Percentiles rank a stretch among this genome's conserved stretches.
These are phyloP conservation scores for Pyricularia sp. DNA, from an alignment of 2,329 filamentous ascomycete genomes.

Conservation along the genomic window DNA sequence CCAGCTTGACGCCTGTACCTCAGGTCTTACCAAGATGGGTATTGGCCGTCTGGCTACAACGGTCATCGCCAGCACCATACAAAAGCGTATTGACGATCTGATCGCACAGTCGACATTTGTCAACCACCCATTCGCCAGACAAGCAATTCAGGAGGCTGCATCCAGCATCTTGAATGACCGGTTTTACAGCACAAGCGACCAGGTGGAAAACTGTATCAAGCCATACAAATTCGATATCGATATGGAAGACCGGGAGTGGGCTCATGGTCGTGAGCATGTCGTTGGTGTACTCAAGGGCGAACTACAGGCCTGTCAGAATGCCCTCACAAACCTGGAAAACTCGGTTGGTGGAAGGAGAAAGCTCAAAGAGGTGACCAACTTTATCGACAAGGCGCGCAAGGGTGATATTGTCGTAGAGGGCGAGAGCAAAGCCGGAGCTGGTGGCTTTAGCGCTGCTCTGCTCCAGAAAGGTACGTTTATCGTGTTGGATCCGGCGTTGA, in stretches of 20 bases:
- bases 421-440: constrained; percentile 73
- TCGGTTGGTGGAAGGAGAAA: constrained; percentile 74
- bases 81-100: constrained; percentile 71
- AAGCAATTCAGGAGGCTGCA: constrained; percentile 87
- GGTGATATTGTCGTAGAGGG: constrained; percentile 81
- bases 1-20: constrained; percentile 86
- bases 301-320: constrained; percentile 71
- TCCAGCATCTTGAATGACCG: constrained; percentile 85
- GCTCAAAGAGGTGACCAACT: constrained; percentile 78
- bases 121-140: constrained; percentile 81
- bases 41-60: constrained; percentile 88
- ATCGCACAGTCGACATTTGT: constrained; percentile 76
- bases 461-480: constrained; percentile 62
- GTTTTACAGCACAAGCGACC: constrained; percentile 94
- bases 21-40: constrained; percentile 84
- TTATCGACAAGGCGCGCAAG: constrained; percentile 82
- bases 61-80: constrained; percentile 80
- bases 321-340: constrained; percentile 66
- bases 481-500: background rate
- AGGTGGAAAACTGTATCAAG: constrained; percentile 98
- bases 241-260: constrained; percentile 84
- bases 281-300: constrained; percentile 76
- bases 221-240: constrained; percentile 98
- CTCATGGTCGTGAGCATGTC: constrained; percentile 74
- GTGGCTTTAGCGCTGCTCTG: constrained; percentile 83